phyloP scores from a whole-genome alignment of 768 basidiomycete species.

The Rhodosporidiobolus sp. region DNA sequence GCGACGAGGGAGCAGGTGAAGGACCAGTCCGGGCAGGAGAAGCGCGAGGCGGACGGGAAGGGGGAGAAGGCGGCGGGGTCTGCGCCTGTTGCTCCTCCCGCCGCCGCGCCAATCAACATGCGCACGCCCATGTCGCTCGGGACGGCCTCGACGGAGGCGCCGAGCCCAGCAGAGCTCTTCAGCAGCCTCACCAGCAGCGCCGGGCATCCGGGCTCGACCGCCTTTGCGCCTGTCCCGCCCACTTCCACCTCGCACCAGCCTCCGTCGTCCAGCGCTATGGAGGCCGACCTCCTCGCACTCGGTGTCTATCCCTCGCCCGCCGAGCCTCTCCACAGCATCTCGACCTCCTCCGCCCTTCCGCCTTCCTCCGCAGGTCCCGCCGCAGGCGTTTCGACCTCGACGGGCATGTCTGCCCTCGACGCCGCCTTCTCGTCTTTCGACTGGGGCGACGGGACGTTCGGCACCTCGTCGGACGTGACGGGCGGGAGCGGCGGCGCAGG shows the following conservation, averaged over 20 bases:
- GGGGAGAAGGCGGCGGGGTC: background rate
- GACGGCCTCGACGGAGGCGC: constrained; percentile 31
- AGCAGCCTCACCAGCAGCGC: background rate
- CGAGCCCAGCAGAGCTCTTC: constrained; percentile 31
- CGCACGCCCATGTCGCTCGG: constrained; percentile 37
- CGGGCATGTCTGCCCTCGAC: constrained; percentile 26
- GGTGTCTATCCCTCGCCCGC: constrained; percentile 28
- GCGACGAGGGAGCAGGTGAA: background rate
- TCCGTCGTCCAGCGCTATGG: background rate
- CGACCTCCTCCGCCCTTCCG: background rate
- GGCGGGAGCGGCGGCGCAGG: background rate
- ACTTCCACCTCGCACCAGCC: background rate
- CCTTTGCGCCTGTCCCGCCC: background rate
- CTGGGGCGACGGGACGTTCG: constrained; percentile 37
- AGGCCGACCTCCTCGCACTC: constrained; percentile 12
- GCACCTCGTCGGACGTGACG: background rate
- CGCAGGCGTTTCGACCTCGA: background rate
- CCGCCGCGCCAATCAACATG: constrained; percentile 35
- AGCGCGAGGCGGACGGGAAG: background rate
- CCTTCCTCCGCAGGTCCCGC: background rate
- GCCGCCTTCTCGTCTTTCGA: constrained; percentile 26
- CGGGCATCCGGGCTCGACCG: no score
- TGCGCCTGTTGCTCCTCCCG: background rate
- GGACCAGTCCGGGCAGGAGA: constrained; percentile 8
- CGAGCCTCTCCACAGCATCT: background rate